Percentiles rank a stretch among this genome's conserved stretches.
Conservation (phyloP, 1,284 basidiomycete species). For the Tetrapyrgos nigripes region DNA sequence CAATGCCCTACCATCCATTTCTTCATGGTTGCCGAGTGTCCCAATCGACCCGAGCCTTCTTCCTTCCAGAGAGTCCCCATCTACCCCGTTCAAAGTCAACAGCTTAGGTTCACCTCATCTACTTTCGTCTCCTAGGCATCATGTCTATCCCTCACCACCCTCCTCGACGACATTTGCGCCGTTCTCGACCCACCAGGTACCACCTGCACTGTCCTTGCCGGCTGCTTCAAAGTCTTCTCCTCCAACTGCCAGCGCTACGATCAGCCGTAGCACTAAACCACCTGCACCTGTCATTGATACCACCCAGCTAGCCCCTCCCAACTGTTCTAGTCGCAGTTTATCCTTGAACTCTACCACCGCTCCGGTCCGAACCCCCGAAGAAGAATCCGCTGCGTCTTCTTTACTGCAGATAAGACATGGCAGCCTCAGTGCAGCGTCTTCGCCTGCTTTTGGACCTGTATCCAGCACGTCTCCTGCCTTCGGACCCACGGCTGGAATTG, state of each 20-base stretch:
- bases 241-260: background rate
- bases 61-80: background rate
- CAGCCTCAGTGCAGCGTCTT: slow-evolving; percentile 32
- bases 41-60: slow-evolving; percentile 36
- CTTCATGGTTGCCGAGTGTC: slow-evolving; percentile 44
- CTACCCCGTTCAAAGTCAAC: background rate
- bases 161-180: slow-evolving; percentile 49
- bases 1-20: slow-evolving; percentile 10
- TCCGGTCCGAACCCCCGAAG: slow-evolving; percentile 56
- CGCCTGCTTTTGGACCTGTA: slow-evolving; percentile 24
- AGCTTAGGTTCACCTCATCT: slow-evolving; percentile 4
- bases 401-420: slow-evolving; percentile 61
- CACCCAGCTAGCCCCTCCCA: background rate
- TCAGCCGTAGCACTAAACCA: background rate
- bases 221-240: background rate
- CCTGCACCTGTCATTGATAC: slow-evolving; percentile 5
- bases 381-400: slow-evolving; percentile 71
- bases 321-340: background rate
- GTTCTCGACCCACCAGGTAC: background rate
- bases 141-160: slow-evolving; percentile 48
- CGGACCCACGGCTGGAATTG: background rate
- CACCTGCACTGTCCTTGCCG: slow-evolving; percentile 10
- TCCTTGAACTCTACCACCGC: slow-evolving; percentile 10
- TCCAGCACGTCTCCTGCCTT: slow-evolving; percentile 1
- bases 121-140: slow-evolving; percentile 5